Conservation (phyloP, 495 filamentous ascomycete genomes). For the Penicillium arizonense region DNA sequence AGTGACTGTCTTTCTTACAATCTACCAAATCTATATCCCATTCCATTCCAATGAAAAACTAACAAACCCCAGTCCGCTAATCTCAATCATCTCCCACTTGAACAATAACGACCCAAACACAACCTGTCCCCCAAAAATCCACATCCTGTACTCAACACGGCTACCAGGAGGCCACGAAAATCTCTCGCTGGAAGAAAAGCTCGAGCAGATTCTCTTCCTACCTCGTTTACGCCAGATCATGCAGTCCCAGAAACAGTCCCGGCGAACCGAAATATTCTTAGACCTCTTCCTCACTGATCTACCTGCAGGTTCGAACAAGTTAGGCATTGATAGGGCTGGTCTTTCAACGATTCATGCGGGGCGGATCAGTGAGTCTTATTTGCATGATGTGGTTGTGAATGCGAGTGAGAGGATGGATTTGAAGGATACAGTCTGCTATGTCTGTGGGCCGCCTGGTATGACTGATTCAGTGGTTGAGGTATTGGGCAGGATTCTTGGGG, state of each 20-base stretch:
- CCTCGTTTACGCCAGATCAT: constrained; percentile 50
- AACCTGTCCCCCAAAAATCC: constrained; percentile 25
- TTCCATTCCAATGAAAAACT: not conserved
- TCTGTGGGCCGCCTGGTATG: constrained; percentile 79
- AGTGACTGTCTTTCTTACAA: constrained; percentile 2
- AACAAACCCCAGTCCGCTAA: constrained; percentile 46
- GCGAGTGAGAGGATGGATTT: constrained; percentile 16
- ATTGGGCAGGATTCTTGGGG: constrained; percentile 47
- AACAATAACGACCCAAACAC: constrained; percentile 26
- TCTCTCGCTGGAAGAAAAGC: constrained; percentile 37
- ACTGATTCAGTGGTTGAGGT: constrained; percentile 73
- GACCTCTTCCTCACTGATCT: constrained; percentile 42
- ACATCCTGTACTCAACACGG: constrained; percentile 46
- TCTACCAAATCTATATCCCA: too few species aligned
- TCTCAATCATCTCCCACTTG: constrained; percentile 54
- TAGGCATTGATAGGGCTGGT: constrained; percentile 37
- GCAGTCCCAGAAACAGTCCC: constrained; percentile 24
- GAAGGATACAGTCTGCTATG: constrained; percentile 62
- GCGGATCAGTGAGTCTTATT: constrained; percentile 35
- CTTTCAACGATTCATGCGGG: constrained; percentile 19
- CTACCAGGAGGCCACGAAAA: constrained; percentile 22
- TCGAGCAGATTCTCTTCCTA: constrained; percentile 62
- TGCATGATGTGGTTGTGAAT: constrained; percentile 44
- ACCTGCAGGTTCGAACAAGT: constrained; percentile 1
- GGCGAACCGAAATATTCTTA: constrained; percentile 30